Conservation (phyloP, 371 early-diverging fungal genomes). For the Gilbertella persicaria region DNA sequence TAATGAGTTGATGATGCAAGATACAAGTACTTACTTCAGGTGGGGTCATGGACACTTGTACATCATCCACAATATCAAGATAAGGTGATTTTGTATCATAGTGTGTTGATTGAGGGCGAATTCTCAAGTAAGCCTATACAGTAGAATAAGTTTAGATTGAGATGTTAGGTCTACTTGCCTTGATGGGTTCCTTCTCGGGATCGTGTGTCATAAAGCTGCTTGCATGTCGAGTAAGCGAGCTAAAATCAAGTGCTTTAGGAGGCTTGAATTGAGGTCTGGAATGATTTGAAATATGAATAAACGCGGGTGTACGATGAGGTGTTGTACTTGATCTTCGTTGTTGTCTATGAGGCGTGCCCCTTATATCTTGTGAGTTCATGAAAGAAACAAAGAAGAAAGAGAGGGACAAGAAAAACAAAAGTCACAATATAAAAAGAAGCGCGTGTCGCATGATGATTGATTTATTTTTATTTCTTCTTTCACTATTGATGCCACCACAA, state of each 20-base stretch:
- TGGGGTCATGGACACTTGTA: conserved; percentile 49
- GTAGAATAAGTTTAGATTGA: neutral
- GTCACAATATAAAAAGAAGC: too few relatives aligned
- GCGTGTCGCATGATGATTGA: too few relatives aligned
- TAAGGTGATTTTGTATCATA: conserved; percentile 30
- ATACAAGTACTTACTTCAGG: conserved; percentile 33
- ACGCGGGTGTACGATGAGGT: too few relatives aligned
- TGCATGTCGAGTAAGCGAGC: conserved; percentile 1
- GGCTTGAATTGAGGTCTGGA: neutral
- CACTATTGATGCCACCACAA: conserved; percentile 32
- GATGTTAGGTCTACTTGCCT: conserved; percentile 3
- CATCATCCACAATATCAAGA: conserved; percentile 51
- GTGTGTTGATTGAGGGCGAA: conserved; percentile 34
- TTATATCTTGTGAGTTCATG: too few relatives aligned
- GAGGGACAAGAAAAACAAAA: too few relatives aligned
- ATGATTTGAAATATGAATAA: neutral
- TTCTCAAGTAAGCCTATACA: conserved; percentile 46
- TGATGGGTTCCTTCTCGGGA: conserved; percentile 31
- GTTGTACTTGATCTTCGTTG: too few relatives aligned
- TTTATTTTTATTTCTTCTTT: too few relatives aligned
- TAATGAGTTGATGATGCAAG: neutral
- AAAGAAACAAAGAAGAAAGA: too few relatives aligned
- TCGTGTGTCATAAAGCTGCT: conserved; percentile 15
- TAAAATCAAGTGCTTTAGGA: conserved; percentile 8
- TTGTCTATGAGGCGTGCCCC: too few relatives aligned